Evolutionary conservation across 1,284 basidiomycete genomes (phyloP), one percentile per base, ranked within the genome.

Genomic region (Tilletia walkeri): DNA sequence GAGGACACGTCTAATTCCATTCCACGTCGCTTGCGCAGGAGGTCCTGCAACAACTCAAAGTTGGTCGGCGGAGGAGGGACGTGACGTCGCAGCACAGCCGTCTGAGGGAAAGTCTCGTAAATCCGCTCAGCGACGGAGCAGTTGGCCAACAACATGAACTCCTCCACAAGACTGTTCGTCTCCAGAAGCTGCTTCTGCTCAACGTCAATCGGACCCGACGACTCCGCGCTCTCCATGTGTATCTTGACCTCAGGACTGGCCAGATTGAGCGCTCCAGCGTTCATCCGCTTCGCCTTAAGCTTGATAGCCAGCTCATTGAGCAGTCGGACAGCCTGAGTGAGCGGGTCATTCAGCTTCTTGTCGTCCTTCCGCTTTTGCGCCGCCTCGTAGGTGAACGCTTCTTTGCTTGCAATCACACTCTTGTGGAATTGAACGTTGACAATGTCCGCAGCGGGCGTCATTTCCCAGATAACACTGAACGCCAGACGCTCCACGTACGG

Each of bases 121-220:
- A 97, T 97, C 84, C 91, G 92, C 78, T 87, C 86, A 7, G 95
- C 96, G 0, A 98, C 96, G 73, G 91, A 93, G 76, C 96, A 92
- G 81, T 99, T 99, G 38, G 96, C 96, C 70, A 99, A 89, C 73
- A 99, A 86, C 96, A 99, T 99, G 84, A 99, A 99, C 85, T 99
- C 96, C 83, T 99, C 96, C 1, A 99, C 96, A 10, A 99, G 86
- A 75, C 92, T 94, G 84, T 99, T 99, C 12, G 96, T 99, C 85
- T 99, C 95, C 47, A 88, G 86, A 80, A 92, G 84, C 80, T 94
- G 91, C 84, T 99, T 99, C 84, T 96, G 94, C 85, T 98, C 95
- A 3, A 99, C 95, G 76, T 98, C 95, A 74, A 98, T 93, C 0
- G 96, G 96, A 69, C 94, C 95, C 0, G 92, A 91, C 0, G 91